Evolutionary conservation across 225 moss, liverwort and hornwort genomes (phyloP), one percentile per base, ranked within the genome.

Genomic region (Marchantia polymorpha): DNA sequence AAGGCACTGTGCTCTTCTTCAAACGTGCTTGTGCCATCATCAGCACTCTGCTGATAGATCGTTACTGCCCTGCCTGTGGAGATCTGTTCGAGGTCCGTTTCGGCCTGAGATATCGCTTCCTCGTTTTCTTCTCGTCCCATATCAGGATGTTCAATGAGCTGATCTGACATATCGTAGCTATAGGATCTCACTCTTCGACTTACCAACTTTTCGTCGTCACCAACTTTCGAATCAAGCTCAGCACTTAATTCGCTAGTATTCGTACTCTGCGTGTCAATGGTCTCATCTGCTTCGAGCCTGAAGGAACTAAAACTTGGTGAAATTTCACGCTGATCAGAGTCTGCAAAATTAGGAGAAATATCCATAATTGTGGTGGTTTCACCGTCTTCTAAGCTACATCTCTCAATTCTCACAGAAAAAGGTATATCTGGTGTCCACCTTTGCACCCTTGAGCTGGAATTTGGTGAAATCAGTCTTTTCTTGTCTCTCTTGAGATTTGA

Each of bases 391-490:
- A 26, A 52, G 7, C 30, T 78, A 63, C 78, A 23, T 64, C 71
- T 75, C 75, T 83, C 81, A 47, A 75, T 63, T 60, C 52, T 83
- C 55, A 83, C n/a, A 75, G 83, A 75, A 10, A 78, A 75, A 14
- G 80, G 78, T 22, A n/a, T 55, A 72, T 87, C 76, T 29, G 59
- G 25, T 46, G 55, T 59, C 81, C 79, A 67, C 27, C 30, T 76
- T 16, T 52, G 29, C 58, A 25, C 56, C 47, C 54, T 81, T 72
- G 75, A 74, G 66, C 47, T 70, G 17, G 74, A 55, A 55, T 46
- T 30, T 64, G 87, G 84, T 19, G 87, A 82, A 11, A 74, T 64
- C 30, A 73, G 61, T 59, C 72, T 31, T 30, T 78, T 81, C 65
- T 74, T 82, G 25, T 80, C 87, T 46, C 61, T 84, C 52, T 78